These are phyloP conservation scores for Mayamaea pseudoterrestris DNA, from an alignment of 108 stramenopile genomes.

Conservation along the genomic window DNA sequence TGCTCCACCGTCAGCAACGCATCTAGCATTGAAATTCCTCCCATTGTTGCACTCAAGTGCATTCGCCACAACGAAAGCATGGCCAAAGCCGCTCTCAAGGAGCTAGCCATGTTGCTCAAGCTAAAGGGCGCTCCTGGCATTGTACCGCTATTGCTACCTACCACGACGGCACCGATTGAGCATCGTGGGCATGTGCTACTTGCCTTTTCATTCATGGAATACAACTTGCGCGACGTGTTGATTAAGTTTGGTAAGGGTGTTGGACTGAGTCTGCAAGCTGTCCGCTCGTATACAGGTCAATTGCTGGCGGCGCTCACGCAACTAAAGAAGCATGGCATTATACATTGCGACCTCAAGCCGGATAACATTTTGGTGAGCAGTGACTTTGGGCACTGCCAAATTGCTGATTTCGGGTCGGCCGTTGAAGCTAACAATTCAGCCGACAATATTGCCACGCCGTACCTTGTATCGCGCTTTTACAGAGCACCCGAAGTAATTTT, in stretches of 20 bases:
- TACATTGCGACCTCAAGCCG: constrained; percentile 97
- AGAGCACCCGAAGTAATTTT: constrained; percentile 98
- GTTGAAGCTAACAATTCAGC: constrained; percentile 39
- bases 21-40: constrained; percentile 19
- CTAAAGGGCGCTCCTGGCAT: constrained; percentile 35
- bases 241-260: constrained; percentile 79
- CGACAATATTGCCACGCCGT: constrained; percentile 77
- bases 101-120: constrained; percentile 43
- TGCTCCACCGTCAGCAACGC: constrained; percentile 34
- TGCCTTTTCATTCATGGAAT: constrained; percentile 66
- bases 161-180: constrained; percentile 15
- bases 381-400: constrained; percentile 69
- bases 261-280: constrained; percentile 82
- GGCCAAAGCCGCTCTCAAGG: constrained; percentile 85
- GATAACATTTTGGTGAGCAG: constrained; percentile 94
- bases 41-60: constrained; percentile 87
- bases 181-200: constrained; percentile 32
- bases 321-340: constrained; percentile 68
- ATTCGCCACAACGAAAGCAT: constrained; percentile 97
- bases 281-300: constrained; percentile 84
- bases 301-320: constrained; percentile 80
- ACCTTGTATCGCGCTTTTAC: constrained; percentile 96
- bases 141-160: constrained; percentile 42
- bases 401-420: constrained; percentile 95
- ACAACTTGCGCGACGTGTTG: constrained; percentile 35